A percentile compares a stretch with the other conserved stretches of the same genome.
These are phyloP conservation scores for Boeremia exigua DNA, from an alignment of 2,329 filamentous ascomycete genomes.

Conservation along the genomic window DNA sequence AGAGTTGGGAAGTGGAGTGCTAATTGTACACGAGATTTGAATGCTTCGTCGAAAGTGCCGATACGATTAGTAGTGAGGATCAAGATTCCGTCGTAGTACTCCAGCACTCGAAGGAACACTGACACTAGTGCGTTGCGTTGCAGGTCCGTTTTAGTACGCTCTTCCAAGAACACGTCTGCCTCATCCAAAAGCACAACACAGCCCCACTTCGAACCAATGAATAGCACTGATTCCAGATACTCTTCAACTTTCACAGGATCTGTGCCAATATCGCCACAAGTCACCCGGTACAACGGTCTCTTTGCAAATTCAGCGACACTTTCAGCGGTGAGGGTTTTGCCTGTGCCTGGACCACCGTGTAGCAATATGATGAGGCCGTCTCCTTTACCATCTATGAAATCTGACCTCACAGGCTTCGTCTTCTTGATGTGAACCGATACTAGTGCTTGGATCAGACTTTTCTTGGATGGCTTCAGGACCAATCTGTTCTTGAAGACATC, in stretches of 20 bases:
- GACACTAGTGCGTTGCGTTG: constrained; percentile 27
- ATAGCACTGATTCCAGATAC: background rate
- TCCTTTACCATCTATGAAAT: constrained; percentile 53
- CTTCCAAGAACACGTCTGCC: constrained; percentile 64
- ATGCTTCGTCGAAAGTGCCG: constrained; percentile 48
- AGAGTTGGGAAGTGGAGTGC: constrained; percentile 56
- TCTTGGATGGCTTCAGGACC: constrained; percentile 54
- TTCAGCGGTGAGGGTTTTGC: constrained; percentile 24
- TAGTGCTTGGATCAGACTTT: constrained; percentile 54
- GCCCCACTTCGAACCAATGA: constrained; percentile 48
- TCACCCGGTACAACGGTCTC: constrained; percentile 32
- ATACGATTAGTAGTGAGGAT: constrained; percentile 54
- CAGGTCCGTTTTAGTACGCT: constrained; percentile 39
- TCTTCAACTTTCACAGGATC: constrained; percentile 6
- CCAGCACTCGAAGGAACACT: constrained; percentile 44
- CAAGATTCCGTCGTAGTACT: constrained; percentile 52
- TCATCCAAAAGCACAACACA: constrained; percentile 60
- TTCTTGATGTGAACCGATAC: background rate
- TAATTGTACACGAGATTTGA: constrained; percentile 45
- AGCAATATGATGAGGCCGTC: constrained; percentile 23
- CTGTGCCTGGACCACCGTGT: constrained; percentile 20
- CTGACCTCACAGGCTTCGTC: background rate
- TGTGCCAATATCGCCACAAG: constrained; percentile 13
- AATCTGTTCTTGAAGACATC: constrained; percentile 27
- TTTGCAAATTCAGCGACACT: constrained; percentile 18